Evolutionary conservation across 768 basidiomycete genomes (phyloP), one percentile per base, ranked within the genome.

Genomic region (Phallus indusiatus): DNA sequence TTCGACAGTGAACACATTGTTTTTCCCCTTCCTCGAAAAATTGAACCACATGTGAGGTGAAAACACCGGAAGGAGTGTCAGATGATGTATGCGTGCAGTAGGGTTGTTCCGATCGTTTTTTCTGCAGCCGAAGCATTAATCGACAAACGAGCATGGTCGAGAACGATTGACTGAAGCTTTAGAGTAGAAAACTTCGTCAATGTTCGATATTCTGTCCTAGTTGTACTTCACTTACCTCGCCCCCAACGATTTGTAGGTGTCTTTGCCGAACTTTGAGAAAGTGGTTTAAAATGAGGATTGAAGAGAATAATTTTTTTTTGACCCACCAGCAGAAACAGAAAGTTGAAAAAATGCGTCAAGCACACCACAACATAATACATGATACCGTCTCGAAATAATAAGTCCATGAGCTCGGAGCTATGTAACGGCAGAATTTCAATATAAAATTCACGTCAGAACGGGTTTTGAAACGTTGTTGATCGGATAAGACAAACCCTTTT

Each of bases 251-350:
- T 35, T 17, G 11, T 42, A 18, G 16, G 22, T 3, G 17, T 22
- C 10, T 17, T 33, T 11, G 5, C 36, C 55, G 17, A 56, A 24
- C 55, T 49, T 55, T 18, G 18, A 22, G 18, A 17, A 6, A 49
- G 28, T 12, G 6, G n/a, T n/a, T n/a, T n/a, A 21, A 48, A 24
- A 18, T 22, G n/a, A 24, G 17, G 1, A 20, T 3, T 1, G 22
- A 7, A 20, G 28, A 12, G n/a, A 24, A 10, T 24, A 9, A 35
- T 47, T 47, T 20, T 22, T 22, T 46, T 47, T 33, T 12, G 10
- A 56, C 54, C 42, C 28, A 56, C 55, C 16, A 56, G n/a, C 22
- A 11, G 48, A 33, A 49, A 14, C 21, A 56, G 22, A 56, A 56
- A 28, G 49, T 56, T 56, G 55, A 49, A 21, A 34, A 56, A 22